phyloP scores from a whole-genome alignment of 2,329 filamentous ascomycete genomes.

The Diaporthe velutina region DNA sequence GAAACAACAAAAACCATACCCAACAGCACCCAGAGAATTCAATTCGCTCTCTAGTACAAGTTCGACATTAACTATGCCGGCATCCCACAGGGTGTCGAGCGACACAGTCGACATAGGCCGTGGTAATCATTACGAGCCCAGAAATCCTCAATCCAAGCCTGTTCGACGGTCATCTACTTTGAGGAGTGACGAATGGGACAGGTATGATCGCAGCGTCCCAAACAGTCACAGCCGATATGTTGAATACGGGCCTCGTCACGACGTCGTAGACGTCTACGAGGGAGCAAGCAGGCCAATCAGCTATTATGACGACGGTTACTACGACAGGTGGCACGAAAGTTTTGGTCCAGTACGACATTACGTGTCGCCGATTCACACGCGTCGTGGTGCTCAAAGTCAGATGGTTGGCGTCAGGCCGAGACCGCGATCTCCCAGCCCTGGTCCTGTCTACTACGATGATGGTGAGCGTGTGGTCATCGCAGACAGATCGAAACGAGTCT shows the following conservation, averaged over 20 bases:
- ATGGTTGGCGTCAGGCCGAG: neutral
- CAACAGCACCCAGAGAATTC: neutral
- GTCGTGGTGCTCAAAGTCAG: neutral
- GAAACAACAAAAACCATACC: neutral
- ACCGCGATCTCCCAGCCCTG: neutral
- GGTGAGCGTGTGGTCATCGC: neutral
- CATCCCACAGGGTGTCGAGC: neutral
- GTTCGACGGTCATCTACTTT: neutral
- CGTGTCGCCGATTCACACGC: neutral
- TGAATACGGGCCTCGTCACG: neutral
- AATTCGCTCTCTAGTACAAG: neutral
- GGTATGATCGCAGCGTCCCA: neutral
- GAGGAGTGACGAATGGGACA: slow-evolving; percentile 1
- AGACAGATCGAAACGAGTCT: neutral
- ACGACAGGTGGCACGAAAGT: neutral
- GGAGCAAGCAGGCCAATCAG: neutral
- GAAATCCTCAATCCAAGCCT: neutral
- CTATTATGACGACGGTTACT: neutral
- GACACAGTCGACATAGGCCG: slow-evolving; percentile 4
- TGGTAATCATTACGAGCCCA: neutral
- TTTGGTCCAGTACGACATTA: neutral
- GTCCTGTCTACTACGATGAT: neutral
- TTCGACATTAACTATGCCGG: neutral
- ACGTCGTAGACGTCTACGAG: neutral
- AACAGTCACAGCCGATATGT: neutral